These are phyloP conservation scores for Alternaria consortialis DNA, from an alignment of 2,329 filamentous ascomycete genomes.

Conservation along the genomic window DNA sequence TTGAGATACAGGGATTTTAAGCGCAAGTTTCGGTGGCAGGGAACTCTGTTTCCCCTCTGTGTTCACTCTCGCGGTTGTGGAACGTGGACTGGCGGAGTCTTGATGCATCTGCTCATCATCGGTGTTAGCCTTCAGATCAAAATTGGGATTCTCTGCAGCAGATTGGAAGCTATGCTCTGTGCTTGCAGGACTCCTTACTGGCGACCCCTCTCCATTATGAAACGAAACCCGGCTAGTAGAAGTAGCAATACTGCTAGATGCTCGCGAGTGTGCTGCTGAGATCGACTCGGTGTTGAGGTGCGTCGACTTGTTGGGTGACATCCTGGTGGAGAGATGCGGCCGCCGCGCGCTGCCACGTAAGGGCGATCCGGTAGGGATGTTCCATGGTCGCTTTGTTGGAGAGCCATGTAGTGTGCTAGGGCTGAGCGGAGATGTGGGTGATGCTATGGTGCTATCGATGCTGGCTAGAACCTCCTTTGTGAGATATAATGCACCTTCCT, in stretches of 20 bases:
- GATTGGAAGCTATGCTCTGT: conserved; percentile 33
- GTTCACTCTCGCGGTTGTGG: neutral
- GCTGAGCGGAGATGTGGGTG: conserved; percentile 16
- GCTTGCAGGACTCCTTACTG: conserved; percentile 40
- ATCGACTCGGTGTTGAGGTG: conserved; percentile 5
- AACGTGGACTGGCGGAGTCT: neutral
- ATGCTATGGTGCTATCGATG: conserved; percentile 30
- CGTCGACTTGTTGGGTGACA: conserved; percentile 27
- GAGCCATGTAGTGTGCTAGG: conserved; percentile 23
- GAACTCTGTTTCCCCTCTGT: neutral
- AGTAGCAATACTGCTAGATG: conserved; percentile 28
- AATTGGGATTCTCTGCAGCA: conserved; percentile 18
- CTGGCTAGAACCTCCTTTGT: conserved; percentile 41
- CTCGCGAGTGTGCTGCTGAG: conserved; percentile 14
- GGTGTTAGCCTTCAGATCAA: conserved; percentile 27
- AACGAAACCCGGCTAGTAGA: conserved; percentile 33
- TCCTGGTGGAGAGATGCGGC: conserved; percentile 21
- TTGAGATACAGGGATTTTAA: conserved; percentile 24
- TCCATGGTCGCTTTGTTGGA: conserved; percentile 27
- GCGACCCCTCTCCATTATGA: conserved; percentile 35
- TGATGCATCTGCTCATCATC: conserved; percentile 19
- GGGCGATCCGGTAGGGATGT: conserved; percentile 31
- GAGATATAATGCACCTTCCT: conserved; percentile 32
- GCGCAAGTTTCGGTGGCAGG: conserved; percentile 30
- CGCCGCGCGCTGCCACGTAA: conserved; percentile 19